Percentiles rank a stretch among this genome's conserved stretches.
Evolutionary conservation across 164 flowering plant species (phyloP).

Genomic region (Akebia trifoliata): DNA sequence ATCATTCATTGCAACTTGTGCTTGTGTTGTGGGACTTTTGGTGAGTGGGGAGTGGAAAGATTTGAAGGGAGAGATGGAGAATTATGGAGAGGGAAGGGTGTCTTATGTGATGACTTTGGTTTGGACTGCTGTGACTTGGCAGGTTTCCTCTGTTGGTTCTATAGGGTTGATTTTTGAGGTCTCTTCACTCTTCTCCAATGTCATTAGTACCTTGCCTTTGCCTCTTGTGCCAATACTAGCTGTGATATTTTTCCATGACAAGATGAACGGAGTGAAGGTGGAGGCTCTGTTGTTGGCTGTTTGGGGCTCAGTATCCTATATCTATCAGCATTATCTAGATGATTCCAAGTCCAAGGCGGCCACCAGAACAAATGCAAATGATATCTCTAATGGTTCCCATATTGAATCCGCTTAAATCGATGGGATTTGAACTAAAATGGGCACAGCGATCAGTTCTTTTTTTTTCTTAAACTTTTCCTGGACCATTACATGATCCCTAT

Average conservation of each 20-base stretch:
- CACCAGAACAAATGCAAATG: not conserved
- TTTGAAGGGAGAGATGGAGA: constrained; percentile 21
- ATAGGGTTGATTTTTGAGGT: constrained; percentile 23
- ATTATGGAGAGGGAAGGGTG: constrained; percentile 18
- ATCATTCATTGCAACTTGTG: constrained; percentile 21
- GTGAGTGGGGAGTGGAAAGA: constrained; percentile 25
- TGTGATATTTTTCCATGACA: constrained; percentile 27
- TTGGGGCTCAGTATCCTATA: constrained; percentile 27
- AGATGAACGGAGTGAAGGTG: constrained; percentile 25
- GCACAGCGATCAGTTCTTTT: not conserved
- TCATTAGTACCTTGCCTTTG: constrained; percentile 24
- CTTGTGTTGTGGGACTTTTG: constrained; percentile 23
- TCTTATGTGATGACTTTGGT: constrained; percentile 30
- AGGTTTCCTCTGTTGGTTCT: constrained; percentile 21
- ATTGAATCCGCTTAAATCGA: not conserved
- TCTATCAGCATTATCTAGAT: constrained; percentile 24
- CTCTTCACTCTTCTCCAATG: constrained; percentile 33
- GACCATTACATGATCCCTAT: too few relatives aligned
- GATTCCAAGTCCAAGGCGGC: constrained; percentile 3
- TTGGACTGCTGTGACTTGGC: constrained; percentile 29
- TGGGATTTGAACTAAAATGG: not conserved
- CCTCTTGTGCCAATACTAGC: constrained; percentile 23
- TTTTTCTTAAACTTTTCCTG: too few relatives aligned
- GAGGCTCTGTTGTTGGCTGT: constrained; percentile 23
- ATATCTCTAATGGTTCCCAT: not conserved